phyloP scores from a whole-genome alignment of 78 protist species.

The Chrysochromulina tobinii region DNA sequence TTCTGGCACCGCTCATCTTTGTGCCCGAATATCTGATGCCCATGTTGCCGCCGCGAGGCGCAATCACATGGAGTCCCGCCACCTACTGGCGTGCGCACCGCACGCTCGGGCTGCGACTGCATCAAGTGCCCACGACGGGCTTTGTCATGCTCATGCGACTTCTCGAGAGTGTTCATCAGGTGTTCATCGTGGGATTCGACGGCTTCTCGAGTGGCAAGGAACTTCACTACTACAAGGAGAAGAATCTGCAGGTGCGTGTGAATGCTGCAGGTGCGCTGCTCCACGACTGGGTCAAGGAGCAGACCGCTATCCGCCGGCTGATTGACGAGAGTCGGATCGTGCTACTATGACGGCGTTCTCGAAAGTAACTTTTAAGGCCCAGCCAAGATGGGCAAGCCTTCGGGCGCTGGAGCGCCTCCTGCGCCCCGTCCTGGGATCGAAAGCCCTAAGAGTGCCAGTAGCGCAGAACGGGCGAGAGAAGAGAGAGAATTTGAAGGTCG shows the following conservation, averaged over 20 bases:
- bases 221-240: constrained; percentile 2
- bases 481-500: too few relatives aligned
- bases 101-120: background rate
- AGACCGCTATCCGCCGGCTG: background rate
- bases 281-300: background rate
- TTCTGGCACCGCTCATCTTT: constrained; percentile 9
- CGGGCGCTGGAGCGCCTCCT: too few relatives aligned
- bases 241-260: background rate
- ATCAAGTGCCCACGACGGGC: constrained; percentile 11
- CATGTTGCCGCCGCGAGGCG: background rate
- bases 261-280: constrained; percentile 14
- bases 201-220: background rate
- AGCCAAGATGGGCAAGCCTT: too few relatives aligned
- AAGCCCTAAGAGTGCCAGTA: too few relatives aligned
- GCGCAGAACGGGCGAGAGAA: too few relatives aligned
- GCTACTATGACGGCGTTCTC: background rate
- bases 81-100: constrained; percentile 3
- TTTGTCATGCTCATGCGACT: background rate
- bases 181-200: background rate
- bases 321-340: background rate
- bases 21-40: background rate
- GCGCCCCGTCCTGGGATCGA: too few relatives aligned
- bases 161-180: background rate
- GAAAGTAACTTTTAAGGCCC: too few relatives aligned
- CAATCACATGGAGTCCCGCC: background rate